Evolutionary conservation across 306 rosid species (phyloP).

Genomic region (Malus asiatica): DNA sequence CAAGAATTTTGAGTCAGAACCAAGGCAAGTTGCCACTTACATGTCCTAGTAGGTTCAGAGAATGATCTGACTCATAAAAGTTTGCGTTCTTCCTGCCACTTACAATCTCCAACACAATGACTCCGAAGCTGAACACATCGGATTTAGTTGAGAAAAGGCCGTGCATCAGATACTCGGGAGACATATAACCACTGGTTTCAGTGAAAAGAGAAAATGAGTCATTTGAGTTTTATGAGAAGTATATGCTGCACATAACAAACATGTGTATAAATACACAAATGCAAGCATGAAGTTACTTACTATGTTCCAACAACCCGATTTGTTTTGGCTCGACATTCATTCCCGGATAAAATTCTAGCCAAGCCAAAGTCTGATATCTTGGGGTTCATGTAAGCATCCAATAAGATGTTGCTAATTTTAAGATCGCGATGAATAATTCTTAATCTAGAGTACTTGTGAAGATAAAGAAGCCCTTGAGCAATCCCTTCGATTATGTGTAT

Average conservation of each 20-base stretch:
- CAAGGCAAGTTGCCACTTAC: neutral
- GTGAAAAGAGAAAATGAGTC: neutral
- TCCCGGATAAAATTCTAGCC: constrained; percentile 4
- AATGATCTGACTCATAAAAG: neutral
- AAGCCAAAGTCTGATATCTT: constrained; percentile 19
- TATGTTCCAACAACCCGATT: constrained; percentile 13
- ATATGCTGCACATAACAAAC: neutral
- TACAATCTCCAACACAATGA: constrained; percentile 10
- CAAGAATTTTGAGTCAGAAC: neutral
- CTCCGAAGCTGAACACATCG: constrained; percentile 14
- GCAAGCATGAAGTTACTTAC: neutral
- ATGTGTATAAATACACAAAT: neutral
- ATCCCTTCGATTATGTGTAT: constrained; percentile 17
- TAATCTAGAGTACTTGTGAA: constrained; percentile 21
- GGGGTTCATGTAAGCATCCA: constrained; percentile 19
- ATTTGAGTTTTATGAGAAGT: neutral
- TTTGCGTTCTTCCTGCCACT: constrained; percentile 5
- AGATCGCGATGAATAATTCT: constrained; percentile 16
- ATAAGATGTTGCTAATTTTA: constrained; percentile 11
- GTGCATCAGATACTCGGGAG: constrained; percentile 11
- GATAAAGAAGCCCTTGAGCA: constrained; percentile 24
- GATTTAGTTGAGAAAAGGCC: constrained; percentile 6
- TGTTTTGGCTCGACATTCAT: constrained; percentile 10
- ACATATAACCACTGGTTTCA: constrained; percentile 10
- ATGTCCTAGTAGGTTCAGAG: constrained; percentile 16